Evolutionary conservation across 257 asterid genomes (phyloP).

Genomic region (Euphrasia confusa): DNA sequence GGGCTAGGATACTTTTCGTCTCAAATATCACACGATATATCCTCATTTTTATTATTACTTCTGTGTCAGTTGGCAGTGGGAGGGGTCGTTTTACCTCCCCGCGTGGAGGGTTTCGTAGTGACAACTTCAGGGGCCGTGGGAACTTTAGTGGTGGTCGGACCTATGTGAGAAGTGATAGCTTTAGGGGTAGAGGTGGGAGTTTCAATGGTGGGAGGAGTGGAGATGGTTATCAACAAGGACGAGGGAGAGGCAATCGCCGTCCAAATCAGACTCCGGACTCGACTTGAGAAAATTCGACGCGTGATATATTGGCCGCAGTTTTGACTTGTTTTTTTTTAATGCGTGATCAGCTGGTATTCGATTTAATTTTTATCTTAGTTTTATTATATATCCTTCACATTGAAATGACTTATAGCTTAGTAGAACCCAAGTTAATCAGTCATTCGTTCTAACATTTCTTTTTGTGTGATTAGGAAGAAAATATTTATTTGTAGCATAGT

Average conservation of each 20-base stretch:
- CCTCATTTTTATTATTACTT: neutral
- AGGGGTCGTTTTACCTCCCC: constrained; percentile 47
- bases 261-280: neutral
- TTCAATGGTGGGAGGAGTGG: constrained; percentile 27
- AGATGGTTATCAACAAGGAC: constrained; percentile 33
- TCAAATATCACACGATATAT: neutral
- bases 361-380: neutral
- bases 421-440: neutral
- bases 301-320: neutral
- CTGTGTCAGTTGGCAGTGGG: constrained; percentile 44
- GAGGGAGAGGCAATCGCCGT: constrained; percentile 1
- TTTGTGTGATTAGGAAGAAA: neutral
- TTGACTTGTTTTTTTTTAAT: neutral
- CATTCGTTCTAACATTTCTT: neutral
- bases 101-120: constrained; percentile 60
- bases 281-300: neutral
- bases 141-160: constrained; percentile 33
- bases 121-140: constrained; percentile 43
- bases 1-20: neutral
- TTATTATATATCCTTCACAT: neutral
- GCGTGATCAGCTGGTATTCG: constrained; percentile 2
- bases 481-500: neutral
- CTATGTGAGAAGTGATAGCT: neutral
- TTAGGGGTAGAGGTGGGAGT: constrained; percentile 2
- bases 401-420: neutral